Evolutionary conservation across 768 basidiomycete genomes (phyloP).

Genomic region (Amylocystis lapponica): DNA sequence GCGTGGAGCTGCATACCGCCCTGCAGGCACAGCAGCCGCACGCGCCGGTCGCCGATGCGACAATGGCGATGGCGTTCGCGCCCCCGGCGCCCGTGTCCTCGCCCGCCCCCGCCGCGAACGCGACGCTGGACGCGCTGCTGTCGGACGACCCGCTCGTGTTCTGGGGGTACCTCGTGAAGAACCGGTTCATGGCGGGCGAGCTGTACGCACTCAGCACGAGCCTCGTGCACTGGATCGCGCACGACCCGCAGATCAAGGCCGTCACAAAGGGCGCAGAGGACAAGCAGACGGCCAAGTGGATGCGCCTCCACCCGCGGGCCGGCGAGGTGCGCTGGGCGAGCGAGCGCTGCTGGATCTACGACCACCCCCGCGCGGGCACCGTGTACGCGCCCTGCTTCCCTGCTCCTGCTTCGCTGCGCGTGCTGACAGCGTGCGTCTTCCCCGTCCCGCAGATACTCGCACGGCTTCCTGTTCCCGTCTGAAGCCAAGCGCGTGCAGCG

Average conservation of each 20-base stretch:
- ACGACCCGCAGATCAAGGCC: conserved; percentile 59
- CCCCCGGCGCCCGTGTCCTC: neutral
- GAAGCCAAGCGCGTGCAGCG: conserved; percentile 67
- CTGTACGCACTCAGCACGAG: conserved; percentile 87
- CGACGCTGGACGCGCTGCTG: conserved; percentile 2
- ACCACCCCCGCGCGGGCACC: conserved; percentile 91
- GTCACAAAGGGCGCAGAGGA: conserved; percentile 84
- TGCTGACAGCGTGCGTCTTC: conserved; percentile 1
- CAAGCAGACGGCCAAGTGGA: conserved; percentile 91
- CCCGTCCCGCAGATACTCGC: conserved; percentile 61
- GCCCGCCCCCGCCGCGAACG: neutral
- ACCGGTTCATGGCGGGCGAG: conserved; percentile 94
- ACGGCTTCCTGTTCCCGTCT: conserved; percentile 93
- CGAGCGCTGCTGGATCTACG: conserved; percentile 97
- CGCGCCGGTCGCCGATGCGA: neutral
- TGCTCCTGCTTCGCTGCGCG: neutral
- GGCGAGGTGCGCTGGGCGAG: conserved; percentile 81
- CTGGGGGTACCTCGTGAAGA: conserved; percentile 89
- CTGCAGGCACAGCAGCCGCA: neutral
- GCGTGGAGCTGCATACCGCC: conserved; percentile 59
- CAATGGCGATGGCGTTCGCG: neutral
- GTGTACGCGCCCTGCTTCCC: no score
- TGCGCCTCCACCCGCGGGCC: conserved; percentile 76
- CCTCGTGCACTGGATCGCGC: conserved; percentile 83
- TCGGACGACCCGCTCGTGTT: conserved; percentile 67